A percentile compares a stretch with the other conserved stretches of the same genome.
Evolutionary conservation across 2,329 filamentous ascomycete species (phyloP).

Genomic region (Hirsutella rhossiliensis): DNA sequence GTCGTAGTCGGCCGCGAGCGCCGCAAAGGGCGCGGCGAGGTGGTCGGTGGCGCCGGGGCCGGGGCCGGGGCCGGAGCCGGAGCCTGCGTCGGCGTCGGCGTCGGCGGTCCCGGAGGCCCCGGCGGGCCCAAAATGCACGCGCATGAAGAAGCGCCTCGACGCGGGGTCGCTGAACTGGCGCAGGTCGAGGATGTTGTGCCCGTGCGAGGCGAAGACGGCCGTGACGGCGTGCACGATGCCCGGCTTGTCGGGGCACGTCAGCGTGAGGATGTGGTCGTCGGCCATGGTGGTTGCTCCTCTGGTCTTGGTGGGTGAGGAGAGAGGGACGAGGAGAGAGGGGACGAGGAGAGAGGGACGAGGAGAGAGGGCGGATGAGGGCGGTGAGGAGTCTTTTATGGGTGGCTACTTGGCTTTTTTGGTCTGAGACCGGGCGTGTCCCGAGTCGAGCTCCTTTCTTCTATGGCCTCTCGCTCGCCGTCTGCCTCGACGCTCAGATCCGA

Average conservation of each 20-base stretch:
- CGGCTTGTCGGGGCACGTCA: slow-evolving; percentile 74
- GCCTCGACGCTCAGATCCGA: no score
- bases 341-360: neutral
- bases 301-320: no score
- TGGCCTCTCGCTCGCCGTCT: no score
- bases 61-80: neutral
- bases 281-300: neutral
- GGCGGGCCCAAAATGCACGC: slow-evolving; percentile 65
- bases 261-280: slow-evolving; percentile 59
- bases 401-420: no score
- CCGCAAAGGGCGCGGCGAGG: slow-evolving; percentile 42
- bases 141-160: slow-evolving; percentile 75
- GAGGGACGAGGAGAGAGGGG: no score
- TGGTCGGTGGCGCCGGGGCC: slow-evolving; percentile 28
- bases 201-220: slow-evolving; percentile 58
- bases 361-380: no score
- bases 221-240: slow-evolving; percentile 81
- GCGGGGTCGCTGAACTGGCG: slow-evolving; percentile 73
- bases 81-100: slow-evolving; percentile 22
- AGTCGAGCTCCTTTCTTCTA: no score
- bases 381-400: no score
- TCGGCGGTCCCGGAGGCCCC: slow-evolving; percentile 21
- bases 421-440: no score
- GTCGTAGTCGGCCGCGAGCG: slow-evolving; percentile 48
- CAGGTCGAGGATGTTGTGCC: slow-evolving; percentile 72